These are phyloP conservation scores for Planoprotostelium fungivorum DNA, from an alignment of 78 protist genomes.

Conservation along the genomic window DNA sequence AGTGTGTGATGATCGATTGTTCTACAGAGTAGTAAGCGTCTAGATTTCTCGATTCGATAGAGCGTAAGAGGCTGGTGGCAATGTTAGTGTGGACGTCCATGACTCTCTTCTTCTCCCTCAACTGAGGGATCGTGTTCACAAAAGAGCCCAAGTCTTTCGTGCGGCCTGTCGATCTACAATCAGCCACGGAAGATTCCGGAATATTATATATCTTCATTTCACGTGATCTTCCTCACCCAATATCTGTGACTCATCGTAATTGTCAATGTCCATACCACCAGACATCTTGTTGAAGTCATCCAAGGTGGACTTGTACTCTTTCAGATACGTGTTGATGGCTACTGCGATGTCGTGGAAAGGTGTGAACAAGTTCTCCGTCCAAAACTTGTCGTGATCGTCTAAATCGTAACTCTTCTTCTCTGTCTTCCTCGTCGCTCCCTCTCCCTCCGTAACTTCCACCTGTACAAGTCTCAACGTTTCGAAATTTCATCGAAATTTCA, in stretches of 20 bases:
- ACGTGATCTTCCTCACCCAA: not conserved
- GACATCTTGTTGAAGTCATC: not conserved
- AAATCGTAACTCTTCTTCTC: conserved; percentile 45
- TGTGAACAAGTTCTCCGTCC: conserved; percentile 46
- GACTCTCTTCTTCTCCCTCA: conserved; percentile 61
- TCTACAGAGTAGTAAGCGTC: conserved; percentile 60
- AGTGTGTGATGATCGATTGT: conserved; percentile 59
- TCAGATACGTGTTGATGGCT: conserved; percentile 26
- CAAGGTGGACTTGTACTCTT: conserved; percentile 17
- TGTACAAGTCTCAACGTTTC: not conserved
- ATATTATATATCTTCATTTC: not conserved
- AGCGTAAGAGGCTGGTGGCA: conserved; percentile 64
- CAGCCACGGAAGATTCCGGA: not conserved
- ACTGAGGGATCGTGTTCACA: conserved; percentile 10
- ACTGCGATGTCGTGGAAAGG: conserved; percentile 79
- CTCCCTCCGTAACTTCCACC: not conserved
- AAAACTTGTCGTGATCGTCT: conserved; percentile 71
- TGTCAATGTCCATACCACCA: conserved; percentile 4
- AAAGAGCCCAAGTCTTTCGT: conserved; percentile 5
- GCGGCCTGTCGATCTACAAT: not conserved
- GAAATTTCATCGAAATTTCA: not conserved
- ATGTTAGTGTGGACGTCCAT: conserved; percentile 72
- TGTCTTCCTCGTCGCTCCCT: not conserved
- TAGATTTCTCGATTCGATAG: conserved; percentile 60
- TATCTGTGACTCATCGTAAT: not conserved